phyloP scores from a whole-genome alignment of 2,329 filamentous ascomycete genomes.

The Bipolaris victoriae region DNA sequence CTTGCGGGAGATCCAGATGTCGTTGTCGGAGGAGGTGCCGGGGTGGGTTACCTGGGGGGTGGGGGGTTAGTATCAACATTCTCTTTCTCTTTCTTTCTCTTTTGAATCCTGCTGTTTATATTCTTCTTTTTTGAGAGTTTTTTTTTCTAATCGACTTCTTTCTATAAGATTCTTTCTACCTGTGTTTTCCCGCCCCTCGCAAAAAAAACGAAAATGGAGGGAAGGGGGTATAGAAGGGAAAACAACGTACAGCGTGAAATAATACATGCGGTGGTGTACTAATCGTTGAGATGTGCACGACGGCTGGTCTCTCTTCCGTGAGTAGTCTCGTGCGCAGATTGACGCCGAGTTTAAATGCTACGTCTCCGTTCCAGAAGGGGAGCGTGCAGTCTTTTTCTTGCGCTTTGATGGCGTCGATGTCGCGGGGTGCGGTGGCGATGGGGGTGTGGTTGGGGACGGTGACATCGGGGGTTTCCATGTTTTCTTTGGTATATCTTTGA shows the following conservation, averaged over 20 bases:
- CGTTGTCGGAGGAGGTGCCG: conserved; percentile 73
- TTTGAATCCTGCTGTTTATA: neutral
- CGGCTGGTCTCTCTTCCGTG: conserved; percentile 58
- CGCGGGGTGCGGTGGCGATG: conserved; percentile 35
- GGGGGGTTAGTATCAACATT: too few species aligned
- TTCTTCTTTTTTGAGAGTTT: neutral
- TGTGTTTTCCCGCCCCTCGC: too few species aligned
- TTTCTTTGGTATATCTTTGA: neutral
- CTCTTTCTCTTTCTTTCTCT: neutral
- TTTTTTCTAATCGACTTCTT: too few species aligned
- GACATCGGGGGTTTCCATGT: conserved; percentile 18
- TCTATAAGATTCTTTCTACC: too few species aligned
- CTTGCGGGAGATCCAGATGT: conserved; percentile 69
- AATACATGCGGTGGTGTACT: conserved; percentile 63
- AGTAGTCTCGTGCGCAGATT: conserved; percentile 66
- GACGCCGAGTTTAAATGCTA: conserved; percentile 68
- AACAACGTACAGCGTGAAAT: conserved; percentile 65
- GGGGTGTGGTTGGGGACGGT: conserved; percentile 30
- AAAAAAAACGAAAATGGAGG: neutral
- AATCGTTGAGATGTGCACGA: conserved; percentile 67
- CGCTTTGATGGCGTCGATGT: conserved; percentile 46
- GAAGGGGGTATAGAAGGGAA: too few species aligned
- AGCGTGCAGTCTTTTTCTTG: conserved; percentile 50
- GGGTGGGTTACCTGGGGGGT: conserved; percentile 57
- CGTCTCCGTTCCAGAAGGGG: conserved; percentile 63